Evolutionary conservation across 371 early-diverging fungal genomes (phyloP).

Genomic region (Syncephalastrum contaminatum): DNA sequence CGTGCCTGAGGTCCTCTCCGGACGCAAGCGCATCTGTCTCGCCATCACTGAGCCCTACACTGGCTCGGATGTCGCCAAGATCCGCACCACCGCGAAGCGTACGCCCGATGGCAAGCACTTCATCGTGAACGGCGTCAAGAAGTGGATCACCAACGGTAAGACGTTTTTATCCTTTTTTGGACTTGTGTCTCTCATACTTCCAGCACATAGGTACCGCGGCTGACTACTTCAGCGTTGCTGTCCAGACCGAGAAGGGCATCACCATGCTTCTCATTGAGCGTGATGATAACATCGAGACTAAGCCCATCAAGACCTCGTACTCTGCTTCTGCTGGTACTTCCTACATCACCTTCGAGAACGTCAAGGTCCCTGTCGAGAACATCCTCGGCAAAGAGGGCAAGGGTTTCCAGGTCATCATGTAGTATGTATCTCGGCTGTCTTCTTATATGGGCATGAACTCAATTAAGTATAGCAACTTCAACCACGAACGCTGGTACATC

Average conservation of each 20-base stretch:
- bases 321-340: conserved; percentile 58
- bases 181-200: background rate
- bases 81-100: conserved; percentile 66
- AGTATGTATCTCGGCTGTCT: conserved; percentile 5
- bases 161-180: too few species aligned
- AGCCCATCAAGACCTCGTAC: conserved; percentile 64
- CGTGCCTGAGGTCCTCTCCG: conserved; percentile 64
- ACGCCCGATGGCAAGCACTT: conserved; percentile 68
- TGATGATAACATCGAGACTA: conserved; percentile 53
- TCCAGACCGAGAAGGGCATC: conserved; percentile 63
- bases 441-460: too few species aligned
- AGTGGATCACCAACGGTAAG: conserved; percentile 76
- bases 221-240: conserved; percentile 70
- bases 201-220: conserved; percentile 17
- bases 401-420: conserved; percentile 82
- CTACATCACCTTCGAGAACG: conserved; percentile 55
- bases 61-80: conserved; percentile 81
- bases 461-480: conserved; percentile 51
- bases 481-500: conserved; percentile 81
- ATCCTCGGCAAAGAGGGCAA: conserved; percentile 84
- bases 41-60: conserved; percentile 67
- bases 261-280: conserved; percentile 65
- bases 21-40: conserved; percentile 77
- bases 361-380: conserved; percentile 76
- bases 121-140: conserved; percentile 80